Evolutionary conservation across 2,329 filamentous ascomycete species (phyloP), one percentile per base, ranked within the genome.

Genomic region (Cladobotryum protrusum): DNA sequence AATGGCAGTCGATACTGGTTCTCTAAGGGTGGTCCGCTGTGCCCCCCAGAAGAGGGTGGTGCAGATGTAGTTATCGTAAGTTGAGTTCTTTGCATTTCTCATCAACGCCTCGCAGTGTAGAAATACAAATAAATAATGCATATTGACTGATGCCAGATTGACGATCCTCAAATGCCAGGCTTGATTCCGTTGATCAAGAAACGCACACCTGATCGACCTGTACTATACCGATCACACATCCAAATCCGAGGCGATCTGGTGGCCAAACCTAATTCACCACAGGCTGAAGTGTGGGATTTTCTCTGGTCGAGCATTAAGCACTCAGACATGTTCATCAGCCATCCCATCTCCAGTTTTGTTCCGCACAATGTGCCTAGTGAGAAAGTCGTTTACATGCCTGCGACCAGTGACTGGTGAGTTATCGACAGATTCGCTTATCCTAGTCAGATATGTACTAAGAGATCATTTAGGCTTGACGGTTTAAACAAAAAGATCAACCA

Each of bases 161-260:
- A 93, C 59, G 88, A 93, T 57, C 87, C 87, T 2, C 88, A 93
- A 66, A 92, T 92, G 87, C 87, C 87, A 3, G 81, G 79, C 5
- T 72, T 93, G 35, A 88, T 92, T 48, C 82, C 84, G 4, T 71
- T 92, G 33, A 85, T 89, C 61, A 92, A 90, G 68, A 70, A 79
- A 50, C 52, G 76, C 6, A 87, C 86, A 1, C 86, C 87, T 1
- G 66, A 84, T n/a, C 79, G 87, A 12, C 88, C 88, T 1, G 80
- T 93, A 18, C 79, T 92, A 37, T 93, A 87, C 69, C 81, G 88
- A 52, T 89, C 85, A 43, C 88, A 93, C 64, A 93, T 93, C 50
- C 87, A 93, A 66, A 83, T 93, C 51, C 81, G 87, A 49, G 83
- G 82, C 54, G 88, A 93, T 61, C 75, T 92, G 12, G 78, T 85